Evolutionary conservation across 192 early-diverging fungal species (phyloP).

Genomic region (Phycomyces nitens): DNA sequence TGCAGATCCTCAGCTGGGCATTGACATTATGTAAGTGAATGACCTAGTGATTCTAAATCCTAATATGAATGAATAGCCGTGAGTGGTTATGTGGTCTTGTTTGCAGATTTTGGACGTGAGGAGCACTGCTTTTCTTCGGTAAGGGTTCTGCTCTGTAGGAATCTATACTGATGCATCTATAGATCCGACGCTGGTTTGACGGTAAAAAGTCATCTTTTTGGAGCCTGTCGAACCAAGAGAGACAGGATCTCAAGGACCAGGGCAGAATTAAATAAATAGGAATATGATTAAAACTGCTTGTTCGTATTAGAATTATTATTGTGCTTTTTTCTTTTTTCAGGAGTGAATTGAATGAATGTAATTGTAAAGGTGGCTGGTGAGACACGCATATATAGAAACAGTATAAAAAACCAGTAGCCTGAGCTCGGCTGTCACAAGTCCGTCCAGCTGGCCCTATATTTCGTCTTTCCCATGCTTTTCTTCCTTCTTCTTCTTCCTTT

Average conservation of each 20-base stretch:
- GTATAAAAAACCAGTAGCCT: too few relatives aligned
- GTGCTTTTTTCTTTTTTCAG: too few relatives aligned
- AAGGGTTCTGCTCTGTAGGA: background rate
- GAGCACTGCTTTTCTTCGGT: constrained; percentile 25
- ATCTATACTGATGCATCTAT: too few relatives aligned
- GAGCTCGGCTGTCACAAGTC: too few relatives aligned
- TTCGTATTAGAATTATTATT: too few relatives aligned
- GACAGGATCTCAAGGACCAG: constrained; percentile 26
- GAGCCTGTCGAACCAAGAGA: constrained; percentile 22
- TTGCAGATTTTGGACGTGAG: constrained; percentile 33
- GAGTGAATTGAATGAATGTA: too few relatives aligned
- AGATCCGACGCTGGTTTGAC: constrained; percentile 31
- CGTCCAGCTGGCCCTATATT: too few relatives aligned
- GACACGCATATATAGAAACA: too few relatives aligned
- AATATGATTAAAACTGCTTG: background rate
- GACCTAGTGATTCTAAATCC: background rate
- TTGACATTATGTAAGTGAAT: constrained; percentile 8
- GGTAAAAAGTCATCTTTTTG: constrained; percentile 25
- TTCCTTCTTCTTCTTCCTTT: background rate
- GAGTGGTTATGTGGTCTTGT: constrained; percentile 31
- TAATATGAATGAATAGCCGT: constrained; percentile 8
- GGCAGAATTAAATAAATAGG: constrained; percentile 9
- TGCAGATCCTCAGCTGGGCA: constrained; percentile 14
- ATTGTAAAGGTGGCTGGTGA: too few relatives aligned
- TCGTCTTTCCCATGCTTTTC: background rate